These are phyloP conservation scores for Irpex sp. DNA, from an alignment of 1,284 basidiomycete genomes.

Conservation along the genomic window DNA sequence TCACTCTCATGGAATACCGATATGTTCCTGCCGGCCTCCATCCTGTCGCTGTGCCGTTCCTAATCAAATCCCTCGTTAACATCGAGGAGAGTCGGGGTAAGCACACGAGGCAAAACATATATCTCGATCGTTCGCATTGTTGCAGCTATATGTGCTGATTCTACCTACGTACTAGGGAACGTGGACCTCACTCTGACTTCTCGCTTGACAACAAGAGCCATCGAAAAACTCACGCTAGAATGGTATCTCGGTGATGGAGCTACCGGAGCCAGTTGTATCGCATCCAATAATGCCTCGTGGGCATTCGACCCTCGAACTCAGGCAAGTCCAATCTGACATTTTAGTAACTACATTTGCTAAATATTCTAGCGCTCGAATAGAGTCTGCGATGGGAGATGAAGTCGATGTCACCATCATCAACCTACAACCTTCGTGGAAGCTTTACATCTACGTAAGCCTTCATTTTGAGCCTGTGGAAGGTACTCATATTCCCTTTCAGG, in stretches of 20 bases:
- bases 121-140: constrained; percentile 1
- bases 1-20: constrained; percentile 85
- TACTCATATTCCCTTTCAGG: constrained; percentile 23
- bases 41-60: constrained; percentile 61
- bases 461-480: constrained; percentile 2
- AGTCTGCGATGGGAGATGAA: constrained; percentile 75
- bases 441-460: constrained; percentile 62
- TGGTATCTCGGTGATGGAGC: constrained; percentile 73
- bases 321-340: constrained; percentile 33
- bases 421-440: constrained; percentile 73
- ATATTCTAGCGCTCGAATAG: constrained; percentile 31
- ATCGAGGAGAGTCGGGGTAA: constrained; percentile 65
- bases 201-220: constrained; percentile 55
- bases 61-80: constrained; percentile 57
- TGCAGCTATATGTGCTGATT: background rate
- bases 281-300: constrained; percentile 72
- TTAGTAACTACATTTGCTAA: background rate
- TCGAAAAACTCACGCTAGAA: constrained; percentile 72
- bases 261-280: constrained; percentile 60
- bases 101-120: constrained; percentile 14
- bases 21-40: constrained; percentile 39
- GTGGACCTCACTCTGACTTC: constrained; percentile 74
- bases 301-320: constrained; percentile 69
- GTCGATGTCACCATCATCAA: constrained; percentile 64
- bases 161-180: constrained; percentile 41